Evolutionary conservation across 1,284 basidiomycete species (phyloP).

Genomic region (Rugiboletus extremiorientalis): DNA sequence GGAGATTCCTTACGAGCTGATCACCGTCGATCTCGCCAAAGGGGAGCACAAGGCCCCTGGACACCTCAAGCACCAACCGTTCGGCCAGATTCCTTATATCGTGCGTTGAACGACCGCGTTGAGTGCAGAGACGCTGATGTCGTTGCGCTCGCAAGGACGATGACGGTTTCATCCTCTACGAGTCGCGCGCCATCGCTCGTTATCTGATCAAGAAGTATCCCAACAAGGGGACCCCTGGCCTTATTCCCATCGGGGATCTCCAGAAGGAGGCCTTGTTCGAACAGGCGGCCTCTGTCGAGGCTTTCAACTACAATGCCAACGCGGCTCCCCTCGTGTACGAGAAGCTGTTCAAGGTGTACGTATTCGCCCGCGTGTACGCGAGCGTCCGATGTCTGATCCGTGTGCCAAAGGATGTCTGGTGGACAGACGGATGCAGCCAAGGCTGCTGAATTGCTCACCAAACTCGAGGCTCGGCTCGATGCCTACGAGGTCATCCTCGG

Average conservation of each 20-base stretch:
- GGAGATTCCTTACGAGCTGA: conserved; percentile 49
- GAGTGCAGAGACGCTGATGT: neutral
- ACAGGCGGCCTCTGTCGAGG: conserved; percentile 30
- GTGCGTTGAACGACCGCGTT: conserved; percentile 31
- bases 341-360: conserved; percentile 37
- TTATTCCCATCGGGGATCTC: conserved; percentile 33
- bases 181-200: conserved; percentile 54
- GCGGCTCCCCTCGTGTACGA: conserved; percentile 26
- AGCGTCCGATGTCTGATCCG: neutral
- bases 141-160: conserved; percentile 34
- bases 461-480: conserved; percentile 38
- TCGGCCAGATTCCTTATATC: conserved; percentile 66
- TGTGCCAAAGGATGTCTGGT: neutral
- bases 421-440: conserved; percentile 25
- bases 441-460: conserved; percentile 24
- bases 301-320: conserved; percentile 29
- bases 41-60: conserved; percentile 49
- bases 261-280: conserved; percentile 34
- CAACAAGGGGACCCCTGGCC: conserved; percentile 34
- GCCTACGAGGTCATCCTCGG: conserved; percentile 47
- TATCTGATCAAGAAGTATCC: conserved; percentile 49
- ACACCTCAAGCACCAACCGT: conserved; percentile 55
- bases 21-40: conserved; percentile 42
- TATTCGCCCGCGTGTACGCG: conserved; percentile 18
- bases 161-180: conserved; percentile 47